phyloP scores from a whole-genome alignment of 371 early-diverging fungal species.

The Mucor mucedo region DNA sequence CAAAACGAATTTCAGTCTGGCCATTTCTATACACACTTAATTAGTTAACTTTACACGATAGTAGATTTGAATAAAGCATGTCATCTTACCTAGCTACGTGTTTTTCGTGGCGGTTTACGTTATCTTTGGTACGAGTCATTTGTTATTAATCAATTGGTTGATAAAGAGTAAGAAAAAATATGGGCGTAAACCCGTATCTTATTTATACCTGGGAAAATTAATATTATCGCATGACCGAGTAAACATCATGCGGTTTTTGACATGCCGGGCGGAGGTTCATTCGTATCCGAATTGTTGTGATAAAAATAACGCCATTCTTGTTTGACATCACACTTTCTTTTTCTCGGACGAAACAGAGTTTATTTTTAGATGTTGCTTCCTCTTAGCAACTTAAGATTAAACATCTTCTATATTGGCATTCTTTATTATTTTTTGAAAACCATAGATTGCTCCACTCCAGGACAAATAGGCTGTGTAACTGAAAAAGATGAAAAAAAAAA shows the following conservation, averaged over 20 bases:
- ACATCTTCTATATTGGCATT: too few relatives aligned
- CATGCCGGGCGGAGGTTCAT: not conserved
- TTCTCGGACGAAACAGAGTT: too few relatives aligned
- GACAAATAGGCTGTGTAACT: too few relatives aligned
- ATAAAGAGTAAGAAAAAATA: not conserved
- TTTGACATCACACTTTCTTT: too few relatives aligned
- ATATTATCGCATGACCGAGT: conserved; percentile 2
- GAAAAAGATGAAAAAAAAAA: too few relatives aligned
- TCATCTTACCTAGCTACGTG: conserved; percentile 32
- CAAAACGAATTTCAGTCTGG: conserved; percentile 27
- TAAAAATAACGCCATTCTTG: too few relatives aligned
- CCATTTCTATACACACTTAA: conserved; percentile 26
- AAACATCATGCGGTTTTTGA: conserved; percentile 7
- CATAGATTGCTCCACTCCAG: too few relatives aligned
- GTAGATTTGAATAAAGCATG: not conserved
- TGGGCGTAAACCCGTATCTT: not conserved
- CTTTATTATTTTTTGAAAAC: too few relatives aligned
- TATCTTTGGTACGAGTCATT: conserved; percentile 34
- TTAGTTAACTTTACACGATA: not conserved
- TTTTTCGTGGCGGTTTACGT: conserved; percentile 30
- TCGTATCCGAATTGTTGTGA: too few relatives aligned
- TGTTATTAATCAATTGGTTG: not conserved
- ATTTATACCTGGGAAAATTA: not conserved
- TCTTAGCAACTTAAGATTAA: too few relatives aligned
- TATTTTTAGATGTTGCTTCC: too few relatives aligned